Base-by-base conservation (phyloP, 805 yeast genomes). In the Lachancea sp. region DNA sequence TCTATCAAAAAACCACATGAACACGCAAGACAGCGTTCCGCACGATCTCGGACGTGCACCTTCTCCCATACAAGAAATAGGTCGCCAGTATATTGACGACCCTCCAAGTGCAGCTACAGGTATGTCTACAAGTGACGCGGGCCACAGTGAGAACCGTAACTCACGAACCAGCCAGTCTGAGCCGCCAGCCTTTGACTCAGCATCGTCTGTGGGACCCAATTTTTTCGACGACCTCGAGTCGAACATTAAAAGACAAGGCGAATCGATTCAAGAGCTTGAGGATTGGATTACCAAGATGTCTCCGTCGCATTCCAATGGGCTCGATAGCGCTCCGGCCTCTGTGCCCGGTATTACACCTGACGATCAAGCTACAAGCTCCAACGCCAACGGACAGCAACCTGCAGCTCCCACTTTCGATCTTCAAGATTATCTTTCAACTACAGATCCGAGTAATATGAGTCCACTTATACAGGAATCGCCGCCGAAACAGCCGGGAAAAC, bases 161-260 rank as follows among this genome's bases (percentile, higher is more conserved):
- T n/a, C 30, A 10, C 19, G 19, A 11, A 12, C 30, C 13, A 16
- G 32, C 32, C 43, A 33, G 22, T 41, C 45, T 10, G 48, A 41
- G 22, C 31, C 37, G 16, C 8, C 25, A 22, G 38, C 41, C 22
- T 41, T 40, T 31, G 45, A 40, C 11, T 22, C 45, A 29, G 31
- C 19, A 12, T 36, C 48, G 3, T 38, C 43, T 20, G 42, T 26
- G n/a, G 49, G 43, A 22, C 49, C 47, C 4, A 34, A 49, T 3
- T 50, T 56, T 41, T 47, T 56, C 18, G 48, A 53, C 27, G 55
- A 55, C 38, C 42, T 62, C 38, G 58, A 61, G 41, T 43, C 51
- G n/a, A 60, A 56, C 36, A 61, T 62, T 25, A 57, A 56, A 35
- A 57, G 56, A 35, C 67, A 62, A 48, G 64, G 58, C 36, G 55